These are phyloP conservation scores for Penicillium psychrofluorescens DNA, from an alignment of 495 filamentous ascomycete genomes.

Conservation along the genomic window DNA sequence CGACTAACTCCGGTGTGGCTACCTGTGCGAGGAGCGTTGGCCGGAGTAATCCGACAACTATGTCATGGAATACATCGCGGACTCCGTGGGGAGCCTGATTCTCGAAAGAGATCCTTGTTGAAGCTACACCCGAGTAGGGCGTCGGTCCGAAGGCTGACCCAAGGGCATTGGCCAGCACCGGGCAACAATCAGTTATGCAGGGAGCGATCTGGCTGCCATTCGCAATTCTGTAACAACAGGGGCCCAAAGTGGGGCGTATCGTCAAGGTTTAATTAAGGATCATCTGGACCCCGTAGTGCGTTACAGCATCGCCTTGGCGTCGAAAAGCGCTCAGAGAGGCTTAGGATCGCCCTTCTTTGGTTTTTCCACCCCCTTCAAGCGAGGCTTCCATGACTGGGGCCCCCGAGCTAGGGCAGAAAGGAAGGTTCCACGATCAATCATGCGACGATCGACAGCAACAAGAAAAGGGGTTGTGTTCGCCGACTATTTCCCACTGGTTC, in stretches of 20 bases:
- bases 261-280: slow-evolving; percentile 43
- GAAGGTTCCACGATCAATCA: slow-evolving; percentile 10
- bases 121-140: slow-evolving; percentile 13
- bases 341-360: slow-evolving; percentile 17
- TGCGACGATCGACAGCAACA: neutral
- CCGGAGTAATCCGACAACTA: neutral
- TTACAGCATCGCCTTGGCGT: slow-evolving; percentile 28
- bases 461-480: slow-evolving; percentile 6
- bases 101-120: neutral
- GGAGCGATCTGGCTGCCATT: slow-evolving; percentile 10
- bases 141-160: slow-evolving; percentile 6
- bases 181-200: slow-evolving; percentile 1
- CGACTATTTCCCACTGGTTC: neutral
- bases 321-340: slow-evolving; percentile 3
- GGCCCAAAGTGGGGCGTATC: slow-evolving; percentile 21
- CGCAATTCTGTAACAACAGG: slow-evolving; percentile 15
- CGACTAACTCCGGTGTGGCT: no score
- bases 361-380: slow-evolving; percentile 16
- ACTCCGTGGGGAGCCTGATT: no score
- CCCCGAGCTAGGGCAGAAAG: neutral
- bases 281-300: slow-evolving; percentile 28
- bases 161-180: neutral
- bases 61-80: slow-evolving; percentile 4
- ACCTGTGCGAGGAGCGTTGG: no score
- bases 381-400: slow-evolving; percentile 7